These are phyloP conservation scores for Rhododendron ovatum DNA, from an alignment of 148 eudicot genomes.

Conservation along the genomic window DNA sequence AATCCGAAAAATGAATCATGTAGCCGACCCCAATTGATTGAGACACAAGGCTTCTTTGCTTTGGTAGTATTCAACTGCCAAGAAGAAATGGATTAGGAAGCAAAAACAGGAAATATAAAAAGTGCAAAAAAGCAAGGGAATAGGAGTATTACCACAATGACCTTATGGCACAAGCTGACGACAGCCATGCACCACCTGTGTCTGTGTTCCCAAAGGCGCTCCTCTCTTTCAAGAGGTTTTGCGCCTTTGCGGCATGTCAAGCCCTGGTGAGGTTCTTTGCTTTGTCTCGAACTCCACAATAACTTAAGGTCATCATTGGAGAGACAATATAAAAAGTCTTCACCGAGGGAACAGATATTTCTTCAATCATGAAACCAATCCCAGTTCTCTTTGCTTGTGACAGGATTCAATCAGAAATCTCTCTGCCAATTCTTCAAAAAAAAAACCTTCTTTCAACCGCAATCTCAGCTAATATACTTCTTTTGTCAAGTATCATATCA, in stretches of 20 bases:
- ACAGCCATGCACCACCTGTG: no score
- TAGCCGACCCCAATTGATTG: background rate
- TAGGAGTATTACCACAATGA: background rate
- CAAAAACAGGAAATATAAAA: background rate
- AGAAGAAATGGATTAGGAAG: background rate
- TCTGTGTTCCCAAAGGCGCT: no score
- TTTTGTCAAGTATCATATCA: constrained; percentile 9
- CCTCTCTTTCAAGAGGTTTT: no score
- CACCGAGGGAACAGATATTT: background rate
- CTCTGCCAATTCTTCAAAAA: background rate
- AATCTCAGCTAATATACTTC: background rate
- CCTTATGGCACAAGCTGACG: no score
- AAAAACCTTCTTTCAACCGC: background rate
- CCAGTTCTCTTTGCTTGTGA: background rate
- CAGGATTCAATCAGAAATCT: constrained; percentile 2
- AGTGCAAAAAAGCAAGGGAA: background rate
- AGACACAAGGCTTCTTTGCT: background rate
- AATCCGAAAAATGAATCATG: constrained; percentile 21
- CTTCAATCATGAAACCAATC: background rate
- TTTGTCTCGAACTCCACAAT: background rate
- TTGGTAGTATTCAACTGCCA: background rate
- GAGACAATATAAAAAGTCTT: background rate
- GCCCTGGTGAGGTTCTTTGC: no score
- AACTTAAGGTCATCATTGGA: background rate
- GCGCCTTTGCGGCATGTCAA: no score